phyloP scores from a whole-genome alignment of 345 rosid species.

The Eucalyptus curtisii region DNA sequence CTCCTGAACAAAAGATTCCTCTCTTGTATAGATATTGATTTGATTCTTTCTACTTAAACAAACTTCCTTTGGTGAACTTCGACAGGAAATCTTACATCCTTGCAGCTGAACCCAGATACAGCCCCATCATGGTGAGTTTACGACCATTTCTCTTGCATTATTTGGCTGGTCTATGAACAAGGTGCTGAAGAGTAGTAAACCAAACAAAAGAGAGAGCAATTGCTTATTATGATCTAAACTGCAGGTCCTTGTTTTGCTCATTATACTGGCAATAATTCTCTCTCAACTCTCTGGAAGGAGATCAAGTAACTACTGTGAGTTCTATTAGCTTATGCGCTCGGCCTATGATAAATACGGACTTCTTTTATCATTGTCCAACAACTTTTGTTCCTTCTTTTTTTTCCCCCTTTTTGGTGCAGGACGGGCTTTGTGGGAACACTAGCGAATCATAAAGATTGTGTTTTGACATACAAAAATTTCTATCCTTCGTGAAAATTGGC shows the following conservation, averaged over 20 bases:
- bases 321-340: too few species aligned
- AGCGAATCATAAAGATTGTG: too few species aligned
- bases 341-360: too few species aligned
- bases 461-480: too few species aligned
- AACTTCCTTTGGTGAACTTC: background rate
- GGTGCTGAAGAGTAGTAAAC: background rate
- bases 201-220: background rate
- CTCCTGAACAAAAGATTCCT: slow-evolving; percentile 36
- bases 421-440: too few species aligned
- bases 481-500: too few species aligned
- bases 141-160: too few species aligned
- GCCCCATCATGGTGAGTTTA: slow-evolving; percentile 13
- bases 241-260: background rate
- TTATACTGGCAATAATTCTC: background rate
- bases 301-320: background rate
- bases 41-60: background rate
- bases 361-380: too few species aligned
- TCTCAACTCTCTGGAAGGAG: background rate
- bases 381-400: too few species aligned
- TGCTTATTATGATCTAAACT: background rate
- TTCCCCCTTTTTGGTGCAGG: too few species aligned
- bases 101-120: slow-evolving; percentile 2
- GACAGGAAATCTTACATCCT: slow-evolving; percentile 44
- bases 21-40: background rate
- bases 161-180: too few species aligned